Evolutionary conservation across 768 basidiomycete genomes (phyloP).

Genomic region (Russula brevipes): DNA sequence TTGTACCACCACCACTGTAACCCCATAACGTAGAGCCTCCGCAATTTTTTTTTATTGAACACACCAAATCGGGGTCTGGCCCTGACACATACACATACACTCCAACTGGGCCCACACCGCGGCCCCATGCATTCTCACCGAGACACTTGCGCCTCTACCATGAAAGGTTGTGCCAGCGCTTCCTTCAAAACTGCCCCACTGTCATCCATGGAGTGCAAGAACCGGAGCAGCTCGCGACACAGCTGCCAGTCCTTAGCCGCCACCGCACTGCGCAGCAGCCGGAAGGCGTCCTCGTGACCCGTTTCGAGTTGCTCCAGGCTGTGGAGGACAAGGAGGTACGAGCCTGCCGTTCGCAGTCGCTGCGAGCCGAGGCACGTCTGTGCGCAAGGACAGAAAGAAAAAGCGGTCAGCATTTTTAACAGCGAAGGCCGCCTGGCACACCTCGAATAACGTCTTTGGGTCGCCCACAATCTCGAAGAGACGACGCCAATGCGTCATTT

Average conservation of each 20-base stretch:
- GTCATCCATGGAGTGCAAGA: conserved; percentile 89
- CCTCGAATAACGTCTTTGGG: conserved; percentile 89
- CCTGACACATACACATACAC: too few relatives aligned
- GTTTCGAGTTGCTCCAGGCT: conserved; percentile 88
- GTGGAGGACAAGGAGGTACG: conserved; percentile 90
- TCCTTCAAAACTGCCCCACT: conserved; percentile 63
- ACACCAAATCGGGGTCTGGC: too few relatives aligned
- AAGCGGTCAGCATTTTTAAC: neutral
- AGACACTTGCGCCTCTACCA: conserved; percentile 27
- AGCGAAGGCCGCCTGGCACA: conserved; percentile 31
- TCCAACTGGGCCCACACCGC: too few relatives aligned
- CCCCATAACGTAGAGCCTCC: too few relatives aligned
- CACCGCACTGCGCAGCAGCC: conserved; percentile 72
- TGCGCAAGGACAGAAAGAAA: neutral
- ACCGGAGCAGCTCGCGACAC: conserved; percentile 86
- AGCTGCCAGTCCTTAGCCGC: conserved; percentile 82
- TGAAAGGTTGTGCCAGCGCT: conserved; percentile 52
- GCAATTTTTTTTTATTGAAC: too few relatives aligned
- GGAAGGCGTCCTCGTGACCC: conserved; percentile 70
- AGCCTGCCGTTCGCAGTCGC: conserved; percentile 81
- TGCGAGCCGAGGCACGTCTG: conserved; percentile 71
- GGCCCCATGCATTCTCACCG: neutral
- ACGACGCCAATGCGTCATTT: conserved; percentile 83
- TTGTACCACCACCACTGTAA: too few relatives aligned
- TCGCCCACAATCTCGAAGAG: conserved; percentile 89